Base-by-base conservation (phyloP, 78 protist species). In the Planoprotostelium fungivorum region DNA sequence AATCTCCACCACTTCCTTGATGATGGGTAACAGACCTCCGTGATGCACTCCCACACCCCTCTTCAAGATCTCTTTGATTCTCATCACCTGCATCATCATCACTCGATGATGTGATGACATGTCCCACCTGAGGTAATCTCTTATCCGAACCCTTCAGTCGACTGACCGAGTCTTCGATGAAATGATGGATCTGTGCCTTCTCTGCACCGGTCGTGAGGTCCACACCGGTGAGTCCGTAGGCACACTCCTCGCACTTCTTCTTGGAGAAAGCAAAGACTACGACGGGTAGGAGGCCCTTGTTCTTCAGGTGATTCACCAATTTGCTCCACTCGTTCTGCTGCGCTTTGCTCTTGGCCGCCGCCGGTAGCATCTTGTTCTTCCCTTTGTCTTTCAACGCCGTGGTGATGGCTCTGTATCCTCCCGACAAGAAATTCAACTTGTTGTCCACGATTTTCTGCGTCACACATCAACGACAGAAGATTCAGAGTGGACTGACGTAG, bases 11-110 rank as follows among this genome's bases (percentile, higher is more conserved):
- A 97, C 73, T 36, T 98, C 99, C 90, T 97, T 97, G 0, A 98
- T 38, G 36, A 98, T 93, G 28, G 99, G 99, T n/a, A 99, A 90
- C 85, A 98, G 38, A 16, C 99, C 99, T 31, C 96, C 90, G 91
- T 99, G 99, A 88, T 99, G 99, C 35, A 98, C 97, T 84, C 98
- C 99, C 29, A 99, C 92, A 84, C 99, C 99, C 29, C 96, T 83
- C 34, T 88, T 87, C 89, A 97, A 73, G 25, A 94, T 35, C 37
- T 88, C 95, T 36, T 88, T 9, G 38, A 95, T 94, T 29, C 91
- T 89, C n/a, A 63, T 31, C 37, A 98, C 94, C 73, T 51, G 5
- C 16, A 51, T 25, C 5, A 51, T 51, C n/a, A n/a, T 51, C 16
- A 51, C 31, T 51, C 16, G 73, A 51, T 25, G 16, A 25, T 51